Evolutionary conservation across 192 early-diverging fungal genomes (phyloP), one percentile per base, ranked within the genome.

Genomic region (Coemansia sp.): DNA sequence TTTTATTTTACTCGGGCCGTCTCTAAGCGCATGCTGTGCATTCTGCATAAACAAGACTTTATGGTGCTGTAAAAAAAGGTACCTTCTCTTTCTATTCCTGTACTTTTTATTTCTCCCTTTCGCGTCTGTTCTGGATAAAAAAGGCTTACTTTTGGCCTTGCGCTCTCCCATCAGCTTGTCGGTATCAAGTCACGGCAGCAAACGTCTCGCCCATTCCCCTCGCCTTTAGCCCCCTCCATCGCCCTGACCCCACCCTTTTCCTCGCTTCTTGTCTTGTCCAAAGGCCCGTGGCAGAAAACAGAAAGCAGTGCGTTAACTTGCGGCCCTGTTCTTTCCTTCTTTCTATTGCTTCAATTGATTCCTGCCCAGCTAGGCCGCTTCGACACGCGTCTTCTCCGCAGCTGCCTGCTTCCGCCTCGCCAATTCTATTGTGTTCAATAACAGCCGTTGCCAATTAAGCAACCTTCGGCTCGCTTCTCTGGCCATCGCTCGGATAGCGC

Each of bases 331-430:
- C 11, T 6, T 16, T 16, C 11, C 11, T 16, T 42, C 2, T 42
- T 42, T 42, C 39, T 42, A 42, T 42, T 42, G 39, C 39, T 42
- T 42, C 39, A 42, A 42, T 42, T 42, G 39, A 42, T 42, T 42
- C 39, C 2, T 42, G 39, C 14, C 11, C 39, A 42, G 11, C 39
- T 42, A 42, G 39, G 39, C 39, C 39, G 39, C 39, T 42, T 42
- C 39, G 2, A 42, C 39, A 42, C 13, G 11, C 39, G 11, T 32
- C 39, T 3, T 2, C 39, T 42, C 39, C 39, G 13, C 39, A 42
- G 39, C 39, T 42, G 13, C 39, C 8, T 42, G 39, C 39, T 14
- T 42, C 13, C 39, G 39, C 13, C 8, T 42, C 14, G n/a, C n/a
- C n/a, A n/a, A n/a, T 9, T 16, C 39, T 8, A 42, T 42, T 42